Percentiles rank a stretch among this genome's conserved stretches.
These are phyloP conservation scores for Debaryomyces tyrocola DNA, from an alignment of 805 yeast species.

Conservation along the genomic window DNA sequence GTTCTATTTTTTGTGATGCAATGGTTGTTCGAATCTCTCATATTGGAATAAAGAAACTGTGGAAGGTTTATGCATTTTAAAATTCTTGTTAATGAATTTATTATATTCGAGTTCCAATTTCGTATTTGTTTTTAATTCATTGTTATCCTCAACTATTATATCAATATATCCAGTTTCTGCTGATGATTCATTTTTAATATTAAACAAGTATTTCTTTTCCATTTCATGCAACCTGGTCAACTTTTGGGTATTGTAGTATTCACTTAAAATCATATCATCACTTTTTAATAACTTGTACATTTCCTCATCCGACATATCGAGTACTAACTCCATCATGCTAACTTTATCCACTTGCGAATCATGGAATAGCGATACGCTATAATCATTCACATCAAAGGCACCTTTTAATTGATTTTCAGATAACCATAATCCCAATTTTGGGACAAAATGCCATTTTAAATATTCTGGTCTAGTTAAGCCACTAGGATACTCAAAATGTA, in stretches of 20 bases:
- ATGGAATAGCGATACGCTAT: not conserved
- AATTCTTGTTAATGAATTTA: slow-evolving; percentile 10
- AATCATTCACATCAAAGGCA: slow-evolving; percentile 5
- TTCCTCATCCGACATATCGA: slow-evolving; percentile 26
- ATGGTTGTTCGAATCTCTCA: slow-evolving; percentile 15
- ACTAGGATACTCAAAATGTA: slow-evolving; percentile 17
- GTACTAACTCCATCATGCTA: slow-evolving; percentile 12
- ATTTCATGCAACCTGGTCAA: slow-evolving; percentile 17
- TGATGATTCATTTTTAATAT: not conserved
- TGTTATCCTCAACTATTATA: not conserved
- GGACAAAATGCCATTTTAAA: slow-evolving; percentile 17
- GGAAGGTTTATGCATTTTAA: slow-evolving; percentile 14
- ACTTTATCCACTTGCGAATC: slow-evolving; percentile 7
- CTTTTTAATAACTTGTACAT: slow-evolving; percentile 17
- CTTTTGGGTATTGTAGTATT: slow-evolving; percentile 19
- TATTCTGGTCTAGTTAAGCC: slow-evolving; percentile 14
- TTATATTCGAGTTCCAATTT: slow-evolving; percentile 5
- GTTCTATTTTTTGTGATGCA: slow-evolving; percentile 9
- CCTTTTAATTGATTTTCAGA: slow-evolving; percentile 4
- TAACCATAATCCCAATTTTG: slow-evolving; percentile 20
- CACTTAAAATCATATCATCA: slow-evolving; percentile 18
- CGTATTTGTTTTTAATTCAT: not conserved
- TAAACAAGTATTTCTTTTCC: slow-evolving; percentile 18
- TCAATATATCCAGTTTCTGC: not conserved
- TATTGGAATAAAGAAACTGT: slow-evolving; percentile 16